Evolutionary conservation across 306 rosid genomes (phyloP).

Genomic region (Gleditsia sinensis): DNA sequence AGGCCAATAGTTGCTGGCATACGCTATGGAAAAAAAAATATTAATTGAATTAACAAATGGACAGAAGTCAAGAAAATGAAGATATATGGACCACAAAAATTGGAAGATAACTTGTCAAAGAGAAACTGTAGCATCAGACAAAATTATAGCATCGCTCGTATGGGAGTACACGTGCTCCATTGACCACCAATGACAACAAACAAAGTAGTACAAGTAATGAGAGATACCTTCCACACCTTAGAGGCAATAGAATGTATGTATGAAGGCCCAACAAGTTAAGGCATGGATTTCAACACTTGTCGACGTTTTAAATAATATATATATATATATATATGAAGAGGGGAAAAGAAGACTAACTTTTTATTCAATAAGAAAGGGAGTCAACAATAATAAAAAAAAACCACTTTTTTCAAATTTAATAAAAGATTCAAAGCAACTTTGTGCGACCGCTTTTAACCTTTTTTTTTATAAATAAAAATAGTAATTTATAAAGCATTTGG

Average conservation of each 20-base stretch:
- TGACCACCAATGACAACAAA: not conserved
- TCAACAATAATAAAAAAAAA: constrained; percentile 22
- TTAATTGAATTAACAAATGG: no score
- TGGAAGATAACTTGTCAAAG: not conserved
- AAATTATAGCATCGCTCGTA: not conserved
- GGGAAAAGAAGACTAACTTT: not conserved
- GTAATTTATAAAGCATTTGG: not conserved
- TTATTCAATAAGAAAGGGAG: not conserved
- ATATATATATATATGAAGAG: no score
- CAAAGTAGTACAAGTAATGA: no score
- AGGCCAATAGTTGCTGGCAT: not conserved
- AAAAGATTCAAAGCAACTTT: constrained; percentile 24
- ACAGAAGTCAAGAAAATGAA: not conserved
- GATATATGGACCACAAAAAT: not conserved
- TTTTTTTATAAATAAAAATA: no score
- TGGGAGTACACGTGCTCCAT: not conserved
- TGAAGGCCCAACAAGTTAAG: not conserved
- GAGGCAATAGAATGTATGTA: not conserved
- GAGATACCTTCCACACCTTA: not conserved
- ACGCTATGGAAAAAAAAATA: not conserved
- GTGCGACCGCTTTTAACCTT: not conserved
- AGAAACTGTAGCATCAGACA: not conserved
- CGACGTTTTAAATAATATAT: no score
- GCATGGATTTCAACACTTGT: constrained; percentile 24
- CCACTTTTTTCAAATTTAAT: constrained; percentile 5